A percentile compares a stretch with the other conserved stretches of the same genome.
These are phyloP conservation scores for Volutella citrinella DNA, from an alignment of 2,329 filamentous ascomycete genomes.

Conservation along the genomic window DNA sequence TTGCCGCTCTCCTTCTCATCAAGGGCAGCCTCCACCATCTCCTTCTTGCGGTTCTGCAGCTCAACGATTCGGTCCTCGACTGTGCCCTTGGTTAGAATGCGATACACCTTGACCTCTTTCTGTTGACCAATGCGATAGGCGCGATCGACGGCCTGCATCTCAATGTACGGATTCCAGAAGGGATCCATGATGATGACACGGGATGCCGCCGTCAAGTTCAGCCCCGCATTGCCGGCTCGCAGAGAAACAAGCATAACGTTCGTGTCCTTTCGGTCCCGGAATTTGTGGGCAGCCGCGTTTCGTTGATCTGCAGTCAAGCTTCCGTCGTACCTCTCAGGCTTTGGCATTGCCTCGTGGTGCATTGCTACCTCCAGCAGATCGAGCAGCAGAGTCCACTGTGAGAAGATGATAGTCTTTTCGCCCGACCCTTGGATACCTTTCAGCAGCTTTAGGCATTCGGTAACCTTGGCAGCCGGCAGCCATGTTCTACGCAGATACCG, in stretches of 20 bases:
- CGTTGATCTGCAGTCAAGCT: constrained; percentile 69
- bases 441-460: constrained; percentile 72
- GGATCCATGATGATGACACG: constrained; percentile 89
- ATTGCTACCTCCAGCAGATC: constrained; percentile 71
- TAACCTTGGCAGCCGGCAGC: constrained; percentile 77
- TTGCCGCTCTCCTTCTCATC: constrained; percentile 69
- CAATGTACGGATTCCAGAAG: constrained; percentile 92
- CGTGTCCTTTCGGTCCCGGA: constrained; percentile 63
- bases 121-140: constrained; percentile 84
- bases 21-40: constrained; percentile 73
- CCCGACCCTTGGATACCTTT: constrained; percentile 58
- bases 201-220: constrained; percentile 80
- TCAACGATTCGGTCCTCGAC: constrained; percentile 84
- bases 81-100: constrained; percentile 71
- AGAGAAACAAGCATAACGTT: constrained; percentile 80
- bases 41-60: constrained; percentile 75
- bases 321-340: constrained; percentile 74
- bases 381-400: constrained; percentile 74
- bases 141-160: constrained; percentile 88
- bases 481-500: constrained; percentile 65
- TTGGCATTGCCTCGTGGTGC: constrained; percentile 59
- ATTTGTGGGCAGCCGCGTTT: constrained; percentile 63
- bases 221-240: constrained; percentile 76
- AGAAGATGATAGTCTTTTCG: constrained; percentile 74
- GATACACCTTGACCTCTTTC: constrained; percentile 72